Evolutionary conservation across 495 filamentous ascomycete genomes (phyloP).

Genomic region (Astrocystis sublimbata): DNA sequence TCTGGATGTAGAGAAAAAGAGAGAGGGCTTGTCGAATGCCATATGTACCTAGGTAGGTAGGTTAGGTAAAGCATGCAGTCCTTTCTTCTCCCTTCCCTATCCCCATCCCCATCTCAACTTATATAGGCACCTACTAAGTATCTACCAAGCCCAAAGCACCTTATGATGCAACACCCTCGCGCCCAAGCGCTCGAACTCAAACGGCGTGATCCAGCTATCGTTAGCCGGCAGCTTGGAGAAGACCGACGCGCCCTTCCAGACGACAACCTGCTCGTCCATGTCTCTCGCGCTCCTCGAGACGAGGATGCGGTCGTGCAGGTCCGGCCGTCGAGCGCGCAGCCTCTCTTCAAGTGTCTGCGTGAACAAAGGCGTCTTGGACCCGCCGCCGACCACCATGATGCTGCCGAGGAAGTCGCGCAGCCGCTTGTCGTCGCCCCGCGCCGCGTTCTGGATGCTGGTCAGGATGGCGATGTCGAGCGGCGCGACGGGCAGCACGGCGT

Average conservation of each 20-base stretch:
- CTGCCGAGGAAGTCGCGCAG: constrained; percentile 86
- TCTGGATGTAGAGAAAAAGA: too few relatives aligned
- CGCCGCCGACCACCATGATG: constrained; percentile 95
- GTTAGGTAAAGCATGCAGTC: background rate
- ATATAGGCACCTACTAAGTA: too few relatives aligned
- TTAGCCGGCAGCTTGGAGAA: constrained; percentile 92
- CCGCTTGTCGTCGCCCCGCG: constrained; percentile 87
- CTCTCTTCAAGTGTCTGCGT: constrained; percentile 77
- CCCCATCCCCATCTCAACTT: background rate
- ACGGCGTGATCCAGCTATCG: constrained; percentile 87
- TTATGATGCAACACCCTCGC: constrained; percentile 79
- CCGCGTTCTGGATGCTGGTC: constrained; percentile 81
- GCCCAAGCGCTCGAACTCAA: constrained; percentile 88
- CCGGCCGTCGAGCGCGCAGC: constrained; percentile 67
- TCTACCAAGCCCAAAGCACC: constrained; percentile 71
- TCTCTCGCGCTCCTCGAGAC: constrained; percentile 87
- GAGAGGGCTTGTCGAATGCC: too few relatives aligned
- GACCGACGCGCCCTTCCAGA: constrained; percentile 96
- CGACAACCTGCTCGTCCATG: constrained; percentile 90
- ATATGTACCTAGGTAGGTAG: too few relatives aligned
- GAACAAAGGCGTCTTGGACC: constrained; percentile 75
- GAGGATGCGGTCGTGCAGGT: constrained; percentile 77
- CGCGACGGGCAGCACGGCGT: constrained; percentile 76
- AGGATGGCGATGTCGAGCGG: constrained; percentile 88
- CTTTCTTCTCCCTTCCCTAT: background rate